Base-by-base conservation (phyloP, 805 yeast genomes). In the Saccharomycopsis fodiens region DNA sequence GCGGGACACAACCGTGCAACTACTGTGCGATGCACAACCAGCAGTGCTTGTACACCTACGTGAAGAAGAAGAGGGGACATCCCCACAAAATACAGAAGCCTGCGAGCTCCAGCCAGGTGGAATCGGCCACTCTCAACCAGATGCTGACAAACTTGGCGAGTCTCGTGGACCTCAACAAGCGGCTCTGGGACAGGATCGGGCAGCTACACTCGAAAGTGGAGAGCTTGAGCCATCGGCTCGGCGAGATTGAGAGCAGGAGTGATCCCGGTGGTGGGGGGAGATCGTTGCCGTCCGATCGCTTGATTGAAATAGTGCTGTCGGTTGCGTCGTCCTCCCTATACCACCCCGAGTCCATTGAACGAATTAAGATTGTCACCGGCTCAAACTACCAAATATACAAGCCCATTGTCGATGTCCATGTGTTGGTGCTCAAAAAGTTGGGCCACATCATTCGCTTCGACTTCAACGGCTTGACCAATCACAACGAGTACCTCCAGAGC, bases 41-140 rank as follows among this genome's bases (percentile, higher is more conserved):
- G 4, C 27, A 22, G 20, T 50, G 53, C 23, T 13, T 30, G 7
- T 47, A 44, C 31, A 50, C 51, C 8, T 50, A 50, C 38, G 42
- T 47, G 8, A 42, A 37, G 43, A 50, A 50, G 41, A 47, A 41
- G 39, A 25, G 53, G 39, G 39, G 44, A 13, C 35, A 6, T 47
- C 44, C 36, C 44, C 46, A 20, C 47, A 50, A 25, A 23, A 23
- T 41, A 12, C 25, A 15, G 10, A 41, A 36, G 40, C 36, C 36
- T 5, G 12, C 20, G 17, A 19, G 5, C 20, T 19, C 8, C 6
- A 10, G 15, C 5, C 20, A 10, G 15, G 20, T 15, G 36, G 36
- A 32, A 7, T 17, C 15, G 7, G 40, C n/a, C 30, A 17, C 22
- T 17, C 15, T 36, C 13, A 8, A n/a, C 7, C 27, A 19, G 40